Base-by-base conservation (phyloP, 768 basidiomycete species). In the Rhodotorula sphaerocarpa region DNA sequence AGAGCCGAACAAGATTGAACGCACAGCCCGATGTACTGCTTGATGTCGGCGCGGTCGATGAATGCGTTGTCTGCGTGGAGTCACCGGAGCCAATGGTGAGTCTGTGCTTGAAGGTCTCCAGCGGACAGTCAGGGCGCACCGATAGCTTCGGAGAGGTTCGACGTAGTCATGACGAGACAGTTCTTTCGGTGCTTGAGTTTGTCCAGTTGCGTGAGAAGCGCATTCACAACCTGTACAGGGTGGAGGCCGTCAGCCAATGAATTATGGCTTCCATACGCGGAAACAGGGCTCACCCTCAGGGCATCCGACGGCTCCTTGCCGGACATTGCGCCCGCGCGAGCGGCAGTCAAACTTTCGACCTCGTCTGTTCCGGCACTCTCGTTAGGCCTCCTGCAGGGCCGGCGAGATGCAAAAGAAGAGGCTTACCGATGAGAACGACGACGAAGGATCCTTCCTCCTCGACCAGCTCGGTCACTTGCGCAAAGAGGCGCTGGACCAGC, bases 301-400 rank as follows among this genome's bases (percentile, higher is more conserved):
- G 91, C 92, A 73, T 99, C 95, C 5, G 87, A 87, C 4, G 95
- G 95, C 74, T 99, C 95, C 25, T 87, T 92, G 4, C 93, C 93
- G 25, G 86, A 85, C 84, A 93, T 88, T 0, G 92, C 90, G 28
- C 89, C 89, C 12, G 89, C 89, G 74, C 95, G 80, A 3, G 95
- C 93, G 45, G 91, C 89, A 7, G 95, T 97, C 67, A 99, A 74
- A 11, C 87, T 89, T 75, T 99, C 95, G 2, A 99, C 93, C 76
- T 99, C 93, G 75, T 96, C 92, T 95, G 70, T 9, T 2, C n/a
- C 18, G 5, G 11, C 59, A n/a, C n/a, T n/a, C n/a, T n/a, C n/a
- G 23, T 50, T 30, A 50, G 39, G 25, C 5, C n/a, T 21, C 5
- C 34, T 21, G 33, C 15, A 0, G 25, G 15, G 1, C 31, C 20